phyloP scores from a whole-genome alignment of 352 stramenopile species.

The Elongisporangium prolatum region DNA sequence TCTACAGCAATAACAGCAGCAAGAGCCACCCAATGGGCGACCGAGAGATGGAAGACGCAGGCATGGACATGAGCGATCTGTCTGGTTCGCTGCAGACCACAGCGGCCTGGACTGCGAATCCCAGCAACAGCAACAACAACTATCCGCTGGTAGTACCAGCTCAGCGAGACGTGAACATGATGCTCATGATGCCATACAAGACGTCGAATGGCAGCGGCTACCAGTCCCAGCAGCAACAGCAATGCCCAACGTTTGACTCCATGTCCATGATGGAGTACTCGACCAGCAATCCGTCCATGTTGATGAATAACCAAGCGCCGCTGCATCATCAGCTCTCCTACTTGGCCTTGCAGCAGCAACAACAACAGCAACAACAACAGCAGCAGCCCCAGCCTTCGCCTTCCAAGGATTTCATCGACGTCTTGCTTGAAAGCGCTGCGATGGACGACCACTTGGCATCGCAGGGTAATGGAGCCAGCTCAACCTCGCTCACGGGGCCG shows the following conservation, averaged over 20 bases:
- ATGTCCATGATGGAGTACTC: background rate
- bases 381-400: slow-evolving; percentile 8
- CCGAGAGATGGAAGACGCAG: background rate
- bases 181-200: slow-evolving; percentile 31
- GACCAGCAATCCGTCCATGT: background rate
- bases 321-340: background rate
- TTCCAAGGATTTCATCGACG: slow-evolving; percentile 48
- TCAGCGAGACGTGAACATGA: slow-evolving; percentile 10
- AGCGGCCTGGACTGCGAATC: slow-evolving; percentile 1
- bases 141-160: background rate
- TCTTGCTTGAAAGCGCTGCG: slow-evolving; percentile 48
- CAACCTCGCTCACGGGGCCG: background rate
- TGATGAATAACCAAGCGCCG: background rate
- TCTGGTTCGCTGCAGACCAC: slow-evolving; percentile 7
- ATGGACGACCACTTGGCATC: slow-evolving; percentile 40
- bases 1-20: slow-evolving; percentile 10
- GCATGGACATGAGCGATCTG: slow-evolving; percentile 16
- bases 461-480: slow-evolving; percentile 7
- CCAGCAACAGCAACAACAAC: slow-evolving; percentile 5
- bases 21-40: background rate
- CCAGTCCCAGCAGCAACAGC: slow-evolving; percentile 15
- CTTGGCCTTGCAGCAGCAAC: background rate
- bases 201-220: slow-evolving; percentile 13
- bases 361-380: slow-evolving; percentile 11
- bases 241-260: slow-evolving; percentile 1